Evolutionary conservation across 177 flowering plant species (phyloP).

Genomic region (Telopea speciosissima): DNA sequence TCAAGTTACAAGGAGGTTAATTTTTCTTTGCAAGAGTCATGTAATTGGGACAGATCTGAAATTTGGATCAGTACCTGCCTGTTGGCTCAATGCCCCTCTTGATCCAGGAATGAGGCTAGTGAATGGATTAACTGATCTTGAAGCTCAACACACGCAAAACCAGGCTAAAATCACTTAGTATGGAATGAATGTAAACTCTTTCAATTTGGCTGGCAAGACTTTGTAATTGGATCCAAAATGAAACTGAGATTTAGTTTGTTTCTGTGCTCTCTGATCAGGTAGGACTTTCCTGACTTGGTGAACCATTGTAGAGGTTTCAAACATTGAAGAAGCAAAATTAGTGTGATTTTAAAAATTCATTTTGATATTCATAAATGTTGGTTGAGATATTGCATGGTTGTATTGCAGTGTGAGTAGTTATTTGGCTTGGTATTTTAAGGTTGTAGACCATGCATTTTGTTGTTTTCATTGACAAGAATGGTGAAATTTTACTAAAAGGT

Average conservation of each 20-base stretch:
- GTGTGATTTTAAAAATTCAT: neutral
- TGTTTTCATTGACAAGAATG: neutral
- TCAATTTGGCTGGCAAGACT: neutral
- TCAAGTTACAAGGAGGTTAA: too few relatives aligned
- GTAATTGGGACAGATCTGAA: neutral
- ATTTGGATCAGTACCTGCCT: neutral
- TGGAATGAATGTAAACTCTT: neutral
- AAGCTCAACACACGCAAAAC: too few relatives aligned
- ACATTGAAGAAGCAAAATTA: neutral
- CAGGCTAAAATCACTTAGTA: neutral
- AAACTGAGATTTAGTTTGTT: too few relatives aligned
- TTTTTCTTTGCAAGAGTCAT: neutral
- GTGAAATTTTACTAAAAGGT: neutral
- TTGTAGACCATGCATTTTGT: neutral
- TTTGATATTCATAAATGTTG: too few relatives aligned
- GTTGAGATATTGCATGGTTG: too few relatives aligned
- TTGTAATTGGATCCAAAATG: neutral
- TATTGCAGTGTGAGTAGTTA: neutral
- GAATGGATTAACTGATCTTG: neutral
- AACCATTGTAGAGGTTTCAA: neutral
- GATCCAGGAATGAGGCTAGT: neutral
- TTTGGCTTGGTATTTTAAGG: neutral
- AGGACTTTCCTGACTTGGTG: neutral
- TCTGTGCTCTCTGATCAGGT: neutral
- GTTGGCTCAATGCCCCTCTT: neutral